A percentile compares a stretch with the other conserved stretches of the same genome.
Conservation (phyloP, 306 rosid species). For the Quercus alba region DNA sequence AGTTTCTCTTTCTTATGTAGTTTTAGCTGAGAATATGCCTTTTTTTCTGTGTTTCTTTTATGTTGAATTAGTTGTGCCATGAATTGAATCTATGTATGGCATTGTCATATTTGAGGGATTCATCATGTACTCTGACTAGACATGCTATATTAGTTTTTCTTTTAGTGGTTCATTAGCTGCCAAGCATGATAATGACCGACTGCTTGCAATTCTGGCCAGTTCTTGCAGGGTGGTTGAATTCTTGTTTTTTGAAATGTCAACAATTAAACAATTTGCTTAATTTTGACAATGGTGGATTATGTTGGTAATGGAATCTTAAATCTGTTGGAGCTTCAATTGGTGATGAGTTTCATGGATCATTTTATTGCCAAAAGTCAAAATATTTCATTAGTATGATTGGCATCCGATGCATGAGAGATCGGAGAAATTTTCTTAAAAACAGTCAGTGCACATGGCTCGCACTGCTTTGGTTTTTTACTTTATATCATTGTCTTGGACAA, state of each 20-base stretch:
- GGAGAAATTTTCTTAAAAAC: neutral
- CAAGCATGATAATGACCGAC: neutral
- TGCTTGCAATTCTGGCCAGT: neutral
- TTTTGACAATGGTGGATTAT: neutral
- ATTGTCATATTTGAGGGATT: neutral
- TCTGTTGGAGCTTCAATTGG: neutral
- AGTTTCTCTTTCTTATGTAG: conserved; percentile 26
- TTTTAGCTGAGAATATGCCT: conserved; percentile 11
- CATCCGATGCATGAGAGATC: conserved; percentile 26
- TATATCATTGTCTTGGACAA: neutral
- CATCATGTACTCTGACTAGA: neutral
- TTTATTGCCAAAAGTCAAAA: neutral
- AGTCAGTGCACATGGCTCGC: neutral
- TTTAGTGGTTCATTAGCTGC: neutral
- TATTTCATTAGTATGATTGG: neutral
- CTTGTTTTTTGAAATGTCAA: neutral
- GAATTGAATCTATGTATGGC: neutral
- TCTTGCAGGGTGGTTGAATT: neutral
- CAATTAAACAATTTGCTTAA: neutral
- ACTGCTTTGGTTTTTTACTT: neutral
- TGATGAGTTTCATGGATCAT: neutral
- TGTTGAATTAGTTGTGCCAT: neutral
- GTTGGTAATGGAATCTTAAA: neutral
- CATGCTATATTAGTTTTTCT: neutral
- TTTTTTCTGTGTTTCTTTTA: conserved; percentile 12